These are phyloP conservation scores for Ceratorhiza oryzae-sativae DNA, from an alignment of 1,284 basidiomycete species.

Conservation along the genomic window DNA sequence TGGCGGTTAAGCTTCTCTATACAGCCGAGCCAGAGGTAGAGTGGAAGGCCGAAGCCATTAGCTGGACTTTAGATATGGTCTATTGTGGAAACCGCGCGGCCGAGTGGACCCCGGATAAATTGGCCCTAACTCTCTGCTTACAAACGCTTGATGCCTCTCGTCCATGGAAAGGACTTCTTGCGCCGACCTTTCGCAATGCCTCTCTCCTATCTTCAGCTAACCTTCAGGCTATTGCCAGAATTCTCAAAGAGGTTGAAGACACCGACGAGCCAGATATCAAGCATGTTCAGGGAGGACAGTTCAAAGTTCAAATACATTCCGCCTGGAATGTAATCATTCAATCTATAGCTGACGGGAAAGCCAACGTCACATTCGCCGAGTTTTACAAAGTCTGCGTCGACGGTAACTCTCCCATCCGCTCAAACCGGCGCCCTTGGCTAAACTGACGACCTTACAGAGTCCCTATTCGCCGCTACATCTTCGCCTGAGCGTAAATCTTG, in stretches of 20 bases:
- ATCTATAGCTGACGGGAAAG: conserved; percentile 56
- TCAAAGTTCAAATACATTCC: conserved; percentile 93
- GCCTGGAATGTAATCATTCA: conserved; percentile 87
- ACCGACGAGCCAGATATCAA: conserved; percentile 57
- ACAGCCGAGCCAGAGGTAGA: conserved; percentile 58
- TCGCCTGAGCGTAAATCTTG: conserved; percentile 93
- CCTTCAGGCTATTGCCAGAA: conserved; percentile 72
- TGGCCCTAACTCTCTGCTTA: conserved; percentile 79
- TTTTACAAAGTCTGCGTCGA: conserved; percentile 92
- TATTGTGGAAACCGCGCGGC: conserved; percentile 60
- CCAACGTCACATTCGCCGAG: conserved; percentile 79
- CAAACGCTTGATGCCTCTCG: conserved; percentile 65
- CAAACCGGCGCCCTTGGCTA: conserved; percentile 39
- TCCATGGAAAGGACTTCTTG: conserved; percentile 73
- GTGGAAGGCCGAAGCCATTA: conserved; percentile 77
- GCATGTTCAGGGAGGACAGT: conserved; percentile 62
- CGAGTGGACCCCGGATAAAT: conserved; percentile 85
- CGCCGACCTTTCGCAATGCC: conserved; percentile 78
- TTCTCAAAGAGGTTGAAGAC: conserved; percentile 81
- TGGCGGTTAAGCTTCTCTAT: conserved; percentile 68
- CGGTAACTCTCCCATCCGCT: conserved; percentile 59
- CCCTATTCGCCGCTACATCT: conserved; percentile 82
- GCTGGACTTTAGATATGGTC: conserved; percentile 60
- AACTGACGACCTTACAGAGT: conserved; percentile 62
- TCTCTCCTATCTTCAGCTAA: conserved; percentile 75